Evolutionary conservation across 208 protist genomes (phyloP).

Genomic region (Phytomonas francai): DNA sequence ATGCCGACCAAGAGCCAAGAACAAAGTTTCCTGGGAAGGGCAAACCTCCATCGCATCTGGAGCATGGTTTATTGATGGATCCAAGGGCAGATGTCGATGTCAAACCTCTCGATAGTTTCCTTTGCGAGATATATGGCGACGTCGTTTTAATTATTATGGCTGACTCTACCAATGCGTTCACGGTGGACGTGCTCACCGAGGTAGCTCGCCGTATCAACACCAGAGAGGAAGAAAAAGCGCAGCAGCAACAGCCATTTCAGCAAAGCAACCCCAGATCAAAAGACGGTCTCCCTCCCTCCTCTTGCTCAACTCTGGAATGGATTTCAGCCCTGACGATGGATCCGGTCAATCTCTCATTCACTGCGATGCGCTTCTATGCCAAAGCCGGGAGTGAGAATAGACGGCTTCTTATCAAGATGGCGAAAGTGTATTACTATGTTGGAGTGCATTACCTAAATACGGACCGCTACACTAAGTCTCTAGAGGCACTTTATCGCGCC

Average conservation of each 20-base stretch:
- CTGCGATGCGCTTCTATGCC: conserved; percentile 59
- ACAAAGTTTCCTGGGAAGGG: not conserved
- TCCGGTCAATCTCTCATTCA: conserved; percentile 58
- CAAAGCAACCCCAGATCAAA: not conserved
- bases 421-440: conserved; percentile 66
- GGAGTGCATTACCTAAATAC: conserved; percentile 45
- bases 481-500: conserved; percentile 63
- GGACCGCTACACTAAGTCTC: conserved; percentile 71
- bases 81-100: conserved; percentile 34
- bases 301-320: conserved; percentile 43
- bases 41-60: not conserved
- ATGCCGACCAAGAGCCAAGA: not conserved
- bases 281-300: not conserved
- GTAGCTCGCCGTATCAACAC: conserved; percentile 32
- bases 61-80: conserved; percentile 26
- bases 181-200: conserved; percentile 40
- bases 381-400: conserved; percentile 34
- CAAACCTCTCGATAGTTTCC: conserved; percentile 26
- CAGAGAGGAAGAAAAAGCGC: conserved; percentile 17
- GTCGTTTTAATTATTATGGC: conserved; percentile 60
- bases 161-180: conserved; percentile 41
- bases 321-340: conserved; percentile 46
- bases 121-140: conserved; percentile 74
- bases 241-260: conserved; percentile 6
- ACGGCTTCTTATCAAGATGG: conserved; percentile 46